Evolutionary conservation across 257 asterid genomes (phyloP), one percentile per base, ranked within the genome.

Genomic region (Echites panduratus): DNA sequence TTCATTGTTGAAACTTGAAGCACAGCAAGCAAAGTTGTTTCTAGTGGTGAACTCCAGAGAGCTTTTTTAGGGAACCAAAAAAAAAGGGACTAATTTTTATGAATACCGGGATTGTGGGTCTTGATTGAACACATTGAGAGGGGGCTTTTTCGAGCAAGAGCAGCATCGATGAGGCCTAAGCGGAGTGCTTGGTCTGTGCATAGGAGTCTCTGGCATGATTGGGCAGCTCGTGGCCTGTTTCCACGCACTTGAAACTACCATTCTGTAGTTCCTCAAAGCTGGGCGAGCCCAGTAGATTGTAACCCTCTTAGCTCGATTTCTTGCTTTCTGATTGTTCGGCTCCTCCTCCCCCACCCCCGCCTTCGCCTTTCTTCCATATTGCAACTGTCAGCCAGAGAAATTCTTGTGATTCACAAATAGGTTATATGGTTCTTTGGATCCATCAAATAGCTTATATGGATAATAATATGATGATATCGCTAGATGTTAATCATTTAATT

Each of bases 221-320:
- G 59, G 96, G 97, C 74, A 94, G 82, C 86, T 95, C 98, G 83
- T 95, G 99, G 61, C 99, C 98, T 4, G 99, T 92, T 81, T 92
- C 87, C 19, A 89, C 88, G 85, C 99, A 95, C 78, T 80, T 88
- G 80, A 85, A 84, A 29, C 99, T 95, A 20, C 94, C 97, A 22
- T 85, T 92, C 45, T 86, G 94, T 5, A 95, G 84, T 66, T 80
- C 76, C 84, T 81, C 48, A 83, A 89, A 94, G 17, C 78, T 85
- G 66, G 99, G 98, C 7, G 72, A 59, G 70, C 98, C 98, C 69
- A 94, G 85, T 2, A 94, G 74, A 78, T 85, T 86, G 45, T 71
- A 79, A 2, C 99, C 99, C 75, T 91, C 99, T 70, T 79, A 85
- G 22, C n/a, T 5, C 47, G 22, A 47, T 68, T 4, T 38, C 63